A percentile compares a stretch with the other conserved stretches of the same genome.
These are phyloP conservation scores for Earliella scabrosa DNA, from an alignment of 1,284 basidiomycete genomes.

Conservation along the genomic window DNA sequence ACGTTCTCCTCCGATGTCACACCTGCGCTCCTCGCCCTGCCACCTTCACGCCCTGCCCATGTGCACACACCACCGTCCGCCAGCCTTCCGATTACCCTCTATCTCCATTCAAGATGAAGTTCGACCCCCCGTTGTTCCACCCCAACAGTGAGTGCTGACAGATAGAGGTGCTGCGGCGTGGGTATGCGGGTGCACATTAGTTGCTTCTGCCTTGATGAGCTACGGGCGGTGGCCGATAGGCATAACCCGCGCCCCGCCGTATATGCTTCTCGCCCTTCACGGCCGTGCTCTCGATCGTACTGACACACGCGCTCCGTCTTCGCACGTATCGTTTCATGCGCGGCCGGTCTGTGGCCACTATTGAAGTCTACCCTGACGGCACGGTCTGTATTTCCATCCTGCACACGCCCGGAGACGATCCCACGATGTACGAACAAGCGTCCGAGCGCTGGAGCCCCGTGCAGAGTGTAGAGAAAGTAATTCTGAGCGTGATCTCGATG, in stretches of 20 bases:
- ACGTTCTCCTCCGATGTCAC: constrained; percentile 3
- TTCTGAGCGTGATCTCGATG: constrained; percentile 97
- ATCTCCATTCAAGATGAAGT: constrained; percentile 98
- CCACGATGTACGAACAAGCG: constrained; percentile 89
- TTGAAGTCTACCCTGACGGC: constrained; percentile 88
- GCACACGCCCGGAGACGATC: constrained; percentile 96
- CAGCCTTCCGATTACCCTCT: constrained; percentile 93
- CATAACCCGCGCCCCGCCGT: not conserved
- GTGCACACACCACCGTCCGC: constrained; percentile 1
- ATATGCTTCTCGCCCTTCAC: not conserved
- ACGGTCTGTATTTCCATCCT: constrained; percentile 98
- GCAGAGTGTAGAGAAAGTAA: constrained; percentile 95
- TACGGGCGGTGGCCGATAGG: not conserved
- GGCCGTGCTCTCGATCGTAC: not conserved
- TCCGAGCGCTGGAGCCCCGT: constrained; percentile 99
- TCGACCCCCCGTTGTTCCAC: constrained; percentile 96
- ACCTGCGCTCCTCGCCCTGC: constrained; percentile 1
- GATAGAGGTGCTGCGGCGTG: constrained; percentile 4
- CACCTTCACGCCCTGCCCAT: not conserved
- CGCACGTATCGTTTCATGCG: not conserved
- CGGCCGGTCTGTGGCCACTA: not conserved
- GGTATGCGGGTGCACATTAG: not conserved
- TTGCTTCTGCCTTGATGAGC: not conserved
- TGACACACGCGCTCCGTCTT: not conserved
- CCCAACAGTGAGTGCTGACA: constrained; percentile 82